Evolutionary conservation across 2,329 filamentous ascomycete genomes (phyloP).

Genomic region (Diaporthe velutina): DNA sequence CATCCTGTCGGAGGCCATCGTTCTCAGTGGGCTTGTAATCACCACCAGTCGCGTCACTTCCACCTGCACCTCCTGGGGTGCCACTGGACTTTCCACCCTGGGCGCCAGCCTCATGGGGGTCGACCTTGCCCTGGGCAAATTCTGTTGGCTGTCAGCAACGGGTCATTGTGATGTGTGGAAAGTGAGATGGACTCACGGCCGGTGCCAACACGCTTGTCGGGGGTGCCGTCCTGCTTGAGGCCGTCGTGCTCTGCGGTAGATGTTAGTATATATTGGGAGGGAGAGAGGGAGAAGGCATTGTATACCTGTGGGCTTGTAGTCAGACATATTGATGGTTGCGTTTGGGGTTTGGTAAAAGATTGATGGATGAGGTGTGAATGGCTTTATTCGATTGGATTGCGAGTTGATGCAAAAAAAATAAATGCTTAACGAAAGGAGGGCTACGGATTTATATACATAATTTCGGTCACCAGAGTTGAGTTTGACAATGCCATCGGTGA

Average conservation of each 20-base stretch:
- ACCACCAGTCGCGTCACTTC: background rate
- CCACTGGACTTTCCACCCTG: constrained; percentile 28
- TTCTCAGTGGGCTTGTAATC: constrained; percentile 31
- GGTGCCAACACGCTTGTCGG: constrained; percentile 30
- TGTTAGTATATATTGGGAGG: background rate
- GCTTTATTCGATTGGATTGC: background rate
- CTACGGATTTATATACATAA: background rate
- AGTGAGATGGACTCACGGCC: background rate
- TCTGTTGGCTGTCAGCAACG: background rate
- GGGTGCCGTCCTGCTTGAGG: constrained; percentile 27
- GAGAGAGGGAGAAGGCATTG: background rate
- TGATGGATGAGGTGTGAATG: background rate
- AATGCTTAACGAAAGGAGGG: background rate
- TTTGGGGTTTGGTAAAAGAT: background rate
- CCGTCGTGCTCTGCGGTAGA: constrained; percentile 22
- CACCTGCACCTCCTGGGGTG: background rate
- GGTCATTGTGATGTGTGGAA: too few species aligned
- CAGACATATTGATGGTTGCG: constrained; percentile 5
- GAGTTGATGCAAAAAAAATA: background rate
- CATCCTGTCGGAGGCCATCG: constrained; percentile 27
- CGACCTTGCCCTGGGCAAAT: constrained; percentile 32
- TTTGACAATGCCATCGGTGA: background rate
- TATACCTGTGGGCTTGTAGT: constrained; percentile 32
- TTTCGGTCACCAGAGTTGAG: too few species aligned
- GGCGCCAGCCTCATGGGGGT: constrained; percentile 27